Conservation (phyloP, 2,329 filamentous ascomycete genomes). For the Alternaria longipes region DNA sequence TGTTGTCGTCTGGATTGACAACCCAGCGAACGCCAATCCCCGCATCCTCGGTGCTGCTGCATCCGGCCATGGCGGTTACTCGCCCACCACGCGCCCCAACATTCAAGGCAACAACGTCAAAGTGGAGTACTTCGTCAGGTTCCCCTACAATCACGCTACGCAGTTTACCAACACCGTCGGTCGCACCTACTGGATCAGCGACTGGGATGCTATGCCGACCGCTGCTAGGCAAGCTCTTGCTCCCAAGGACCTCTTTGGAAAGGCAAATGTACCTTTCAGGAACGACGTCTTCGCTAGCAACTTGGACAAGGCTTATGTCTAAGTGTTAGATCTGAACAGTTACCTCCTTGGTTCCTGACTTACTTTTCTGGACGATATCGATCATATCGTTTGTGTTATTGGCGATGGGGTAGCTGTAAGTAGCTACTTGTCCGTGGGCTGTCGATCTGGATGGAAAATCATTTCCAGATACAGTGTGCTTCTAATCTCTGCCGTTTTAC, state of each 20-base stretch:
- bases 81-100: not conserved
- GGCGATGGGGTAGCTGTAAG: not conserved
- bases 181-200: constrained; percentile 4
- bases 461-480: not conserved
- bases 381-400: no score
- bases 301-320: not conserved
- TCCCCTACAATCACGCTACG: not conserved
- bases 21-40: not conserved
- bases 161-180: constrained; percentile 6
- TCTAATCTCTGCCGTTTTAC: not conserved
- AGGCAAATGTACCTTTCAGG: not conserved
- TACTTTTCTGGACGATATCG: no score
- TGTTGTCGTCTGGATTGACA: not conserved
- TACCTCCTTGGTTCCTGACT: not conserved
- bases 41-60: not conserved
- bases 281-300: not conserved
- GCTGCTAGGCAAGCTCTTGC: not conserved
- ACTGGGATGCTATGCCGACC: constrained; percentile 1
- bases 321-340: not conserved
- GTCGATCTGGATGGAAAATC: not conserved
- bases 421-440: not conserved
- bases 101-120: not conserved
- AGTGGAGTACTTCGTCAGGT: not conserved
- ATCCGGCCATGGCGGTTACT: not conserved
- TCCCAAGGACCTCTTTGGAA: not conserved